phyloP scores from a whole-genome alignment of 2,329 filamentous ascomycete species.

The Escovopsis sp. region DNA sequence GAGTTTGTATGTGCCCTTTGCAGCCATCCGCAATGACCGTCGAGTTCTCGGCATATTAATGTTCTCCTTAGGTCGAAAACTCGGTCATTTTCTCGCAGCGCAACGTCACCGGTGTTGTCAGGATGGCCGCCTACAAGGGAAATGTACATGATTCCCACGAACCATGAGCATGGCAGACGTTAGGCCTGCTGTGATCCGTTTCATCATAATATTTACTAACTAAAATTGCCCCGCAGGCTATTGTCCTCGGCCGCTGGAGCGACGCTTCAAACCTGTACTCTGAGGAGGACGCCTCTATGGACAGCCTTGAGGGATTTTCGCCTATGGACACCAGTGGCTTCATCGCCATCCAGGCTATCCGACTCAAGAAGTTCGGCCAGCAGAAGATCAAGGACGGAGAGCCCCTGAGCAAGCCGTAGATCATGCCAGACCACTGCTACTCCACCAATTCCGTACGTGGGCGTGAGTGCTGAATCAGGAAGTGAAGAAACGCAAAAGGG shows the following conservation, averaged over 20 bases:
- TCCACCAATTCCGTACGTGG: too few relatives aligned
- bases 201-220: too few relatives aligned
- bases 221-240: too few relatives aligned
- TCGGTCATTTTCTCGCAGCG: conserved; percentile 45
- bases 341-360: conserved; percentile 55
- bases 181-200: too few relatives aligned
- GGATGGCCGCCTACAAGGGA: conserved; percentile 30
- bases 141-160: conserved; percentile 8
- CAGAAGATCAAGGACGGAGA: conserved; percentile 20
- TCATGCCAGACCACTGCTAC: too few relatives aligned
- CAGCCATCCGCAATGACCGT: too few relatives aligned
- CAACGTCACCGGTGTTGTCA: conserved; percentile 22
- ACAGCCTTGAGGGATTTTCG: conserved; percentile 30
- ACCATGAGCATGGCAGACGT: too few relatives aligned
- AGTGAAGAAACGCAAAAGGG: too few relatives aligned
- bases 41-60: conserved; percentile 16
- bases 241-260: conserved; percentile 25
- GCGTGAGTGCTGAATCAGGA: too few relatives aligned
- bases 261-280: conserved; percentile 35
- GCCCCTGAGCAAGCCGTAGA: conserved; percentile 18
- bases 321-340: conserved; percentile 49
- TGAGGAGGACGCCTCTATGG: conserved; percentile 35
- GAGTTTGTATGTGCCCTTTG: conserved; percentile 25
- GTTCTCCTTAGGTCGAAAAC: conserved; percentile 30
- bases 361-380: conserved; percentile 35